Base-by-base conservation (phyloP, 176 grass and related monocot species). In the Tillandsia leiboldiana region DNA sequence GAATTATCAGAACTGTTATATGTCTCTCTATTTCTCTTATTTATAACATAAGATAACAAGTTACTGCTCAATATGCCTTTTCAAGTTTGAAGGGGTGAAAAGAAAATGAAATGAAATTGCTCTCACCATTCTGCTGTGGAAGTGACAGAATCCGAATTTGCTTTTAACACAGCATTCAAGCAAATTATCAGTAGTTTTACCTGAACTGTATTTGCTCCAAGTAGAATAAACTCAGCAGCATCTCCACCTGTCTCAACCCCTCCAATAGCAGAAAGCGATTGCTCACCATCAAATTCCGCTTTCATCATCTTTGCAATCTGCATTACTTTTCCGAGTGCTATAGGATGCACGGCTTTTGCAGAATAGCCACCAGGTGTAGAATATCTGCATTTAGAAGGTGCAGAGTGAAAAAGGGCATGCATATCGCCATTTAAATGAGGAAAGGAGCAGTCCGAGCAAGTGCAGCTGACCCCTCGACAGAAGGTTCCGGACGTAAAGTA, bases 141-240 rank as follows among this genome's bases (percentile, higher is more conserved):
- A 61, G 56, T n/a, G 13, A 61, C 17, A 6, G 13, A 61, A 10
- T 61, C 17, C 4, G 5, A 6, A 42, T 42, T 42, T 42, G 4
- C 33, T 42, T 42, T 42, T 42, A 42, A 42, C 33, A 42, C 33
- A 42, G 5, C 33, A 42, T 42, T 5, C 33, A 42, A 42, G 33
- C 33, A 42, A 6, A 33, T 27, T 17, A 58, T 63, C 51, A 48
- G 56, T 49, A 62, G 26, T 61, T 77, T 59, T 18, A 99, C 94
- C 84, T 99, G 94, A 78, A 99, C 94, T 57, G 90, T 99, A 90
- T 93, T 88, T 82, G 84, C 84, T 11, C 94, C 94, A 47, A 99
- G 80, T 17, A 99, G 82, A 86, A 99, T 80, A 81, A 99, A 90
- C 52, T 99, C 94, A 48, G 89, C 94, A 66, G 90, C 84, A 79